Evolutionary conservation across 169 alveolate genomes (phyloP).

Genomic region (Cryptosporidium ryanae): DNA sequence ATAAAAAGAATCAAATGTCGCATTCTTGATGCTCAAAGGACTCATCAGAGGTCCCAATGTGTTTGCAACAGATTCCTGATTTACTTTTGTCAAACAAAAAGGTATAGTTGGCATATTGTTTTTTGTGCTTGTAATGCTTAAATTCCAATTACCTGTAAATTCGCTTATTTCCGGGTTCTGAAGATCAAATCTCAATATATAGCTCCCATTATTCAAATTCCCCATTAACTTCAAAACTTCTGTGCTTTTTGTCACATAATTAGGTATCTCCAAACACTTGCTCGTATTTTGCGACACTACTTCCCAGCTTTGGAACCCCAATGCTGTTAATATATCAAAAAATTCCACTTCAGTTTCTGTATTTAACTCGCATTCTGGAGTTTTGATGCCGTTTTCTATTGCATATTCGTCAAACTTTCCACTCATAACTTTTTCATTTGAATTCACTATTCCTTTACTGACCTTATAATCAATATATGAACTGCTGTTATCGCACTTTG

Average conservation of each 20-base stretch:
- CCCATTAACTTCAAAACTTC: slow-evolving; percentile 42
- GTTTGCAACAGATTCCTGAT: slow-evolving; percentile 21
- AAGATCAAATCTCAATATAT: slow-evolving; percentile 42
- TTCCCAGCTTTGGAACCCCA: slow-evolving; percentile 61
- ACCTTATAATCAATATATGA: neutral
- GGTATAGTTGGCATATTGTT: slow-evolving; percentile 68
- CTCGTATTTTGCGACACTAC: slow-evolving; percentile 42
- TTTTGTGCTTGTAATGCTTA: slow-evolving; percentile 68
- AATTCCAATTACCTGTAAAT: slow-evolving; percentile 44
- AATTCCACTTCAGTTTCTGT: slow-evolving; percentile 32
- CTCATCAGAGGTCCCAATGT: slow-evolving; percentile 36
- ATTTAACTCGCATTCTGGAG: slow-evolving; percentile 7
- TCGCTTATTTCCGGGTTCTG: slow-evolving; percentile 25
- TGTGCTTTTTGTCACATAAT: slow-evolving; percentile 17
- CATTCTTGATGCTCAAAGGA: slow-evolving; percentile 12
- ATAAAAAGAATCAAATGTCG: slow-evolving; percentile 23
- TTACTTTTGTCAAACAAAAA: slow-evolving; percentile 24
- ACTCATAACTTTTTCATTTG: neutral
- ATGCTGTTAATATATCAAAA: slow-evolving; percentile 24
- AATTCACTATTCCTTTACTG: slow-evolving; percentile 12
- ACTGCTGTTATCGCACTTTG: neutral
- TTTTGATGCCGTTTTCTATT: neutral
- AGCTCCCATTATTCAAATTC: slow-evolving; percentile 48
- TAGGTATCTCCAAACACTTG: slow-evolving; percentile 38
- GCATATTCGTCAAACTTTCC: neutral